Conservation (phyloP, 1,284 basidiomycete genomes). For the Macrocystidia cucumis region DNA sequence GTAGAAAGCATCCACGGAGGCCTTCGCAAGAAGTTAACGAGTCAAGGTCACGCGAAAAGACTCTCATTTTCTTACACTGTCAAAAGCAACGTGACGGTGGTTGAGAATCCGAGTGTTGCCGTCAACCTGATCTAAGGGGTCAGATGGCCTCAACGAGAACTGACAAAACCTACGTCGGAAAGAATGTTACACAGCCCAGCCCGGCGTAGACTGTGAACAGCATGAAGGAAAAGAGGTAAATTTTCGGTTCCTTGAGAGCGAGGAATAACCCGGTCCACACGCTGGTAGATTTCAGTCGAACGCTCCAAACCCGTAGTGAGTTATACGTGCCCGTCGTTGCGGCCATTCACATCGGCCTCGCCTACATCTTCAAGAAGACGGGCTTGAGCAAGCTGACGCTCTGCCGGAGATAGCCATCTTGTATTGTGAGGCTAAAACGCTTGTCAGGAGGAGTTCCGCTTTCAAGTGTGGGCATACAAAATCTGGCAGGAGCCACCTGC, state of each 20-base stretch:
- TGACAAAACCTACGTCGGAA: constrained; percentile 47
- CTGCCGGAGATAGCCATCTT: constrained; percentile 51
- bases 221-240: constrained; percentile 52
- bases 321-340: constrained; percentile 39
- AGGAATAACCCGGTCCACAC: constrained; percentile 44
- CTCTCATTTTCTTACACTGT: constrained; percentile 53
- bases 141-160: not conserved
- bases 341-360: constrained; percentile 55
- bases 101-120: constrained; percentile 55
- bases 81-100: constrained; percentile 54
- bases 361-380: constrained; percentile 71
- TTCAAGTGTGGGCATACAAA: constrained; percentile 26
- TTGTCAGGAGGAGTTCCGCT: not conserved
- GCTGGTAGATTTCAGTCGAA: constrained; percentile 19
- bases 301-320: not conserved
- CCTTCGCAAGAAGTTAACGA: not conserved
- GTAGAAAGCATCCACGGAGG: constrained; percentile 1
- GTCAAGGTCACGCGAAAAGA: not conserved
- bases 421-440: constrained; percentile 52
- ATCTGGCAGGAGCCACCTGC: constrained; percentile 45
- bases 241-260: constrained; percentile 58
- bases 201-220: constrained; percentile 45
- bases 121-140: constrained; percentile 35
- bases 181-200: constrained; percentile 68
- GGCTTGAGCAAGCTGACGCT: constrained; percentile 59